Evolutionary conservation across 331 rosid species (phyloP), one percentile per base, ranked within the genome.

Genomic region (Pyrus hybrid): DNA sequence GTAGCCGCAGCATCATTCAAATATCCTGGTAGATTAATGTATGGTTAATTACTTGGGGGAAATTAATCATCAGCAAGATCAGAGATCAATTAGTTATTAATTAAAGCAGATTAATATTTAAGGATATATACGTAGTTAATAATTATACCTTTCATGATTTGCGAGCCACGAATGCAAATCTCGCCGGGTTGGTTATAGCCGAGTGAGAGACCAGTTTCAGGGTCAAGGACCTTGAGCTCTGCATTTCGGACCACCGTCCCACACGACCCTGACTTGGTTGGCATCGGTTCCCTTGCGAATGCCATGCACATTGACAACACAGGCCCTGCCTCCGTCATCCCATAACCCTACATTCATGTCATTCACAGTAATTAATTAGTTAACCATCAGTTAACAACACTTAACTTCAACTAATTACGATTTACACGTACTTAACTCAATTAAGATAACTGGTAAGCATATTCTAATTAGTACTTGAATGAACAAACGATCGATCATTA

Each of bases 281-380:
- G 81, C 20, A 85, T 74, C 1, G 98, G 85, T 17, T 91, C 79
- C 84, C 84, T 90, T 30, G 97, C 98, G 67, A 93, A 93, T 2
- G 86, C 88, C 25, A 86, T 47, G 70, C 91, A 87, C 98, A 93
- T 93, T 4, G 96, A 82, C 9, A 93, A 43, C 51, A 91, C 96
- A 0, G 98, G 98, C 20, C 98, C 98, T 1, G 98, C 98, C 80
- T 93, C 98, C 1, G 98, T 93, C 98, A 93, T 93, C 12, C 98
- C 98, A 23, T 93, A 93, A 0, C 98, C 98, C 97, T 93, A 25
- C 22, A 25, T 1, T 41, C 13, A 35, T 35, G 2, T 35, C 43
- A 35, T 35, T 35, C 43, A 35, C 43, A 41, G 47, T 41, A 11
- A 41, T 41, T 41, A 41, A 41, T 11, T 41, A 41, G 47, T 11